Conservation (phyloP, 306 rosid genomes). For the Macrotyloma uniflorum region DNA sequence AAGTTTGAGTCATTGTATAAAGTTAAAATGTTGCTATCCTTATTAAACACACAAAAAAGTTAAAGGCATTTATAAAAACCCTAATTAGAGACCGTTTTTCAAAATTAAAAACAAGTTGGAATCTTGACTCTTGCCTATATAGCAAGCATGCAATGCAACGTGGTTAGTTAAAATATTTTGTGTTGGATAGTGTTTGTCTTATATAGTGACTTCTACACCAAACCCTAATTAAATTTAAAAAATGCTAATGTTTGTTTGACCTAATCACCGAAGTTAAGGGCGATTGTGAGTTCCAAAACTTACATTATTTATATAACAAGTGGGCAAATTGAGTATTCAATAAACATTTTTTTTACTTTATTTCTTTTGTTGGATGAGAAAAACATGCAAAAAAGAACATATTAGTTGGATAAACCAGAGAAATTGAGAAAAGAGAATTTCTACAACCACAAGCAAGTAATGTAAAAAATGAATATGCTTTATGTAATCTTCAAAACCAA, state of each 20-base stretch:
- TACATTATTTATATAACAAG: constrained; percentile 26
- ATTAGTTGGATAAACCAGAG: not conserved
- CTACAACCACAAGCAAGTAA: not conserved
- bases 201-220: not conserved
- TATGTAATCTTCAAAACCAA: not conserved
- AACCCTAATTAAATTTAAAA: not conserved
- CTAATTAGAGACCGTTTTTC: not conserved
- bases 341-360: not conserved
- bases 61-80: not conserved
- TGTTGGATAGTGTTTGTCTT: not conserved
- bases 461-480: not conserved
- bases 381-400: not conserved
- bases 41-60: no score
- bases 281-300: constrained; percentile 1
- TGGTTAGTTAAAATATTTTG: constrained; percentile 5
- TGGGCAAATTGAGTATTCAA: constrained; percentile 1
- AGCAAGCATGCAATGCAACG: constrained; percentile 28
- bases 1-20: no score
- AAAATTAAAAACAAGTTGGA: not conserved
- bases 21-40: no score
- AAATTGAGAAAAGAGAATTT: not conserved
- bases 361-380: constrained; percentile 28
- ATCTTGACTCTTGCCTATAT: not conserved
- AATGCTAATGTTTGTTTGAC: not conserved
- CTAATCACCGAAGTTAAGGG: constrained; percentile 15